A percentile compares a stretch with the other conserved stretches of the same genome.
These are phyloP conservation scores for Amaranthus hypochondriacus DNA, from an alignment of 148 eudicot species.

Conservation along the genomic window DNA sequence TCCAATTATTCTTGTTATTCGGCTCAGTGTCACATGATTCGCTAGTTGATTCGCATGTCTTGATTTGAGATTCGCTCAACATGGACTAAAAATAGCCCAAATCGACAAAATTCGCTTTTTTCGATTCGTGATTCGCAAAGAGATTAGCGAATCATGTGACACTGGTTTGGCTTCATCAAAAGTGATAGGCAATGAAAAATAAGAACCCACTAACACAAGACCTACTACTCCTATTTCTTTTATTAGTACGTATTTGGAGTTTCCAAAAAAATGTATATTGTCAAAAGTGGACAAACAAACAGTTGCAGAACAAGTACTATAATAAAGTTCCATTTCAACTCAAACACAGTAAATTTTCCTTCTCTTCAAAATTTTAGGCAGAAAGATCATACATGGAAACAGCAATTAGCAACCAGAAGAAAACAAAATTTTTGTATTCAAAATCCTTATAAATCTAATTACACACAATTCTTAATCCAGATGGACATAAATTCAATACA, in stretches of 20 bases:
- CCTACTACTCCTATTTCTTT: no score
- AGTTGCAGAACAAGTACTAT: no score
- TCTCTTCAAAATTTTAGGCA: background rate
- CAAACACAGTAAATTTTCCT: background rate
- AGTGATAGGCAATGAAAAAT: background rate
- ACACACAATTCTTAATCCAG: slow-evolving; percentile 9
- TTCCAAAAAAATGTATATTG: no score
- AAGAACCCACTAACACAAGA: no score
- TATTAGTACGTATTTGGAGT: no score
- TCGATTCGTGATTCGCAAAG: no score
- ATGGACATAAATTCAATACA: background rate
- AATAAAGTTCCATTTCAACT: background rate
- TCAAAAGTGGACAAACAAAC: no score
- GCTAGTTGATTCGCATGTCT: background rate
- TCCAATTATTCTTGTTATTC: background rate
- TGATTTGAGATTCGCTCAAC: no score
- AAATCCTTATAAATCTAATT: background rate
- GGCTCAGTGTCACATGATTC: background rate
- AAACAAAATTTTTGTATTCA: background rate
- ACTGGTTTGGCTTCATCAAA: background rate
- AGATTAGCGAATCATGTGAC: background rate
- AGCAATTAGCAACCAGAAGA: background rate
- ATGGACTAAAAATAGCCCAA: no score
- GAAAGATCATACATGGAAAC: background rate
- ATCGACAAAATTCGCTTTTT: background rate